phyloP scores from a whole-genome alignment of 768 basidiomycete species.

The Tephrocybe sp. region DNA sequence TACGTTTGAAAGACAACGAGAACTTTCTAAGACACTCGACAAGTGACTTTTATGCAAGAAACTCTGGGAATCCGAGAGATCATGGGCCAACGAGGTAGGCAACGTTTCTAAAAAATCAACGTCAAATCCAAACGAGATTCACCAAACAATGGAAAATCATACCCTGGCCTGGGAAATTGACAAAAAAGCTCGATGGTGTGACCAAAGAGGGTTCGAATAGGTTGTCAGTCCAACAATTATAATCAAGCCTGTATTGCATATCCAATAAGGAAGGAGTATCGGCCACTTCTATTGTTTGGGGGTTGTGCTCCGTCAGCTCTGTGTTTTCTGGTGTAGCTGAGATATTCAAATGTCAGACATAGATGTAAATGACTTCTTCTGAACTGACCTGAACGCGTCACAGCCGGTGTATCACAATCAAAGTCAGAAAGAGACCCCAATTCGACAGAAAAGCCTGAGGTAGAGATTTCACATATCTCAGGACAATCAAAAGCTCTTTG shows the following conservation, averaged over 20 bases:
- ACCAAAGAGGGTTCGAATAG: neutral
- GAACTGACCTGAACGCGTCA: neutral
- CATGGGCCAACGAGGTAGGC: neutral
- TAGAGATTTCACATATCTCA: slow-evolving; percentile 18
- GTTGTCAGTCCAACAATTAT: slow-evolving; percentile 1
- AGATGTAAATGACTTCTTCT: neutral
- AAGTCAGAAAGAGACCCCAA: slow-evolving; percentile 1
- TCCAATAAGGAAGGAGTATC: neutral
- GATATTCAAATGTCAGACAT: neutral
- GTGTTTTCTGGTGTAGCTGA: neutral
- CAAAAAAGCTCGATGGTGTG: slow-evolving; percentile 1
- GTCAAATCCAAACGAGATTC: neutral
- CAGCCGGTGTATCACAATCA: neutral
- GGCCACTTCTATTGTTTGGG: neutral
- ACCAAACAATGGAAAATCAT: neutral
- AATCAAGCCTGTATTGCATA: slow-evolving; percentile 17
- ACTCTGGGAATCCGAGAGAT: neutral
- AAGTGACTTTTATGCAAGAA: neutral
- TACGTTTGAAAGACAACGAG: neutral
- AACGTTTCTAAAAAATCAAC: neutral
- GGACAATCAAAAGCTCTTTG: slow-evolving; percentile 27
- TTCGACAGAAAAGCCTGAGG: slow-evolving; percentile 27
- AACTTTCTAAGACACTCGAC: neutral
- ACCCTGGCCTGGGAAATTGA: neutral
- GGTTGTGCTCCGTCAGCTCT: neutral